Evolutionary conservation across 768 basidiomycete genomes (phyloP).

Genomic region (Pleurotus tuber-regium): DNA sequence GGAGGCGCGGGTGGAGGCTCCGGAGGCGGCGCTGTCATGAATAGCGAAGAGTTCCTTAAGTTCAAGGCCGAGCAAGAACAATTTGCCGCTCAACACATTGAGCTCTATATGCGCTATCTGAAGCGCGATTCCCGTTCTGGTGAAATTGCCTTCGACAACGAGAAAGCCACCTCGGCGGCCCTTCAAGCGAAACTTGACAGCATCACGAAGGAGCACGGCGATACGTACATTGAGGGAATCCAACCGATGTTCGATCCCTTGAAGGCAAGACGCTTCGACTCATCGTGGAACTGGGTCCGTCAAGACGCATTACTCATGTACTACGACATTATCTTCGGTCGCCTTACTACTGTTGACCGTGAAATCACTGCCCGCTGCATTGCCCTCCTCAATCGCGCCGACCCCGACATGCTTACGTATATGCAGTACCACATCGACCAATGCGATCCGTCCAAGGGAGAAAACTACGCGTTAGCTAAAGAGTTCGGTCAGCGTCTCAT

Average conservation of each 20-base stretch:
- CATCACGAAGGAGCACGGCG: conserved; percentile 90
- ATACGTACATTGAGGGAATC: conserved; percentile 90
- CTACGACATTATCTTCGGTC: conserved; percentile 97
- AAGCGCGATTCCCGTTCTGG: conserved; percentile 91
- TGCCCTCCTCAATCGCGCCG: conserved; percentile 95
- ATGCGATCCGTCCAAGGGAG: conserved; percentile 77
- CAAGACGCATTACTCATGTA: conserved; percentile 97
- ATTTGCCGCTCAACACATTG: conserved; percentile 90
- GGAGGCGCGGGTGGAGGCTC: conserved; percentile 60
- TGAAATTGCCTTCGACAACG: conserved; percentile 83
- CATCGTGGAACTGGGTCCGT: conserved; percentile 99
- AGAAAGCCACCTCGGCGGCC: conserved; percentile 67
- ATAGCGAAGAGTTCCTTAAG: conserved; percentile 97
- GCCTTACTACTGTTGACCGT: conserved; percentile 89
- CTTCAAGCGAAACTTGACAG: conserved; percentile 88
- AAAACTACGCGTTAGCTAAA: conserved; percentile 93
- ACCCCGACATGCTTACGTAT: conserved; percentile 86
- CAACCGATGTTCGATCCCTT: conserved; percentile 92
- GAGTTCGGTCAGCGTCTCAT: conserved; percentile 96
- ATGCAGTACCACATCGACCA: conserved; percentile 95
- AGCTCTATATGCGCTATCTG: conserved; percentile 96
- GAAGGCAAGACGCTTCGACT: conserved; percentile 98
- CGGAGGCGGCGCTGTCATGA: conserved; percentile 84
- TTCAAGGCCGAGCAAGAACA: conserved; percentile 93
- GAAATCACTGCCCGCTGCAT: conserved; percentile 98